phyloP scores from a whole-genome alignment of 202 grass and related monocot genomes.

The Digitaria exilis region DNA sequence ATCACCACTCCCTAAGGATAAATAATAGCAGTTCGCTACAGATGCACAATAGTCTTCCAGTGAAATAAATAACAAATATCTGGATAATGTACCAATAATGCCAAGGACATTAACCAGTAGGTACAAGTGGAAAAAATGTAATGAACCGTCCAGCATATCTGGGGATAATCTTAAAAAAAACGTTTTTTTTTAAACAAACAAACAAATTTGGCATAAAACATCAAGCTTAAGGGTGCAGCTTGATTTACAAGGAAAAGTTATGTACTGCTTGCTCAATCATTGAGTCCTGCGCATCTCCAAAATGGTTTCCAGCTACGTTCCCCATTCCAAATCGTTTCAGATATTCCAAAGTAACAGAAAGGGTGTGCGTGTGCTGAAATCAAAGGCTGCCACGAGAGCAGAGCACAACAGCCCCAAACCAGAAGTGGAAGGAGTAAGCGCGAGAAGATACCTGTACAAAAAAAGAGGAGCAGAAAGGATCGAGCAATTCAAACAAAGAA shows the following conservation, averaged over 20 bases:
- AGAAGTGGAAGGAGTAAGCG: conserved; percentile 1
- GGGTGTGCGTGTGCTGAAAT: not conserved
- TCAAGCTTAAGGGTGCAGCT: not conserved
- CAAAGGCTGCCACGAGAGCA: conserved; percentile 18
- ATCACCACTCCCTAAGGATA: not conserved
- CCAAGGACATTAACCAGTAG: not conserved
- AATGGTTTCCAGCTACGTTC: not conserved
- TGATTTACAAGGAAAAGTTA: conserved; percentile 4
- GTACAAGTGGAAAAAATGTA: conserved; percentile 23
- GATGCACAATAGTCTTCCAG: conserved; percentile 6
- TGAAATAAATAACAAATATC: conserved; percentile 25
- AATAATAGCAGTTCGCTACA: not conserved
- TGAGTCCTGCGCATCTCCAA: not conserved
- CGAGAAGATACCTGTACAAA: conserved; percentile 15
- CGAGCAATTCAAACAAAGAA: conserved; percentile 31
- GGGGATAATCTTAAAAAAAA: not conserved
- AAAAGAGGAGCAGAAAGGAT: conserved; percentile 19
- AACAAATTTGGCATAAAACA: not conserved
- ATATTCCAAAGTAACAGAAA: conserved; percentile 25
- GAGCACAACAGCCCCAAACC: conserved; percentile 24
- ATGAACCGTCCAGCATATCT: conserved; percentile 34
- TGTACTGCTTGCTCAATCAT: conserved; percentile 16
- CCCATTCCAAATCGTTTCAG: conserved; percentile 4
- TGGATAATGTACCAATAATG: conserved; percentile 16
- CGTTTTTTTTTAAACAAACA: not conserved